phyloP scores from a whole-genome alignment of 345 rosid species.

The Arabis hirsuta region DNA sequence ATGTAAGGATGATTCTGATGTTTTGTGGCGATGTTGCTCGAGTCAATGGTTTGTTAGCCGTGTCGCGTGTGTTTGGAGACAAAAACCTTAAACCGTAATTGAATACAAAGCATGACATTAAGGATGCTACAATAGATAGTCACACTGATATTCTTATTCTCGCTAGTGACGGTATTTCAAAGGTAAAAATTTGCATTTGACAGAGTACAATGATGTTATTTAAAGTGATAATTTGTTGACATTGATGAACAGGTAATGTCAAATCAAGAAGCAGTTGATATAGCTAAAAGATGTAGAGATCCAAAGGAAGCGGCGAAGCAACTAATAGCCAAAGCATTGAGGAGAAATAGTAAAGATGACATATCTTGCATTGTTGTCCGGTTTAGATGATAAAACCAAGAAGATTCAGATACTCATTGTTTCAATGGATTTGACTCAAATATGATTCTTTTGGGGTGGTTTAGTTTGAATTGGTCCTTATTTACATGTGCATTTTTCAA shows the following conservation, averaged over 20 bases:
- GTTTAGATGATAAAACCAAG: constrained; percentile 43
- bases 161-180: constrained; percentile 77
- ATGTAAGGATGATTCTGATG: neutral
- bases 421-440: neutral
- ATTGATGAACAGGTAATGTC: constrained; percentile 53
- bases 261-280: constrained; percentile 64
- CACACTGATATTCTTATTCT: constrained; percentile 55
- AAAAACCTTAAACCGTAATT: constrained; percentile 71
- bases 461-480: neutral
- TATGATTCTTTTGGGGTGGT: constrained; percentile 20
- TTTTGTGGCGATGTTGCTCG: constrained; percentile 66
- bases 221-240: neutral
- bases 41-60: constrained; percentile 83
- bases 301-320: constrained; percentile 60
- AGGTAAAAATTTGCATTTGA: constrained; percentile 46
- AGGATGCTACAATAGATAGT: constrained; percentile 43
- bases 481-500: constrained; percentile 11
- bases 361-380: constrained; percentile 73
- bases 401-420: neutral
- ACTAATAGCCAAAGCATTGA: constrained; percentile 53
- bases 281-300: constrained; percentile 56
- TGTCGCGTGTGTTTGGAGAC: constrained; percentile 80
- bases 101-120: constrained; percentile 67
- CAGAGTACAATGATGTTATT: neutral
- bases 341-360: constrained; percentile 64